Percentiles rank a stretch among this genome's conserved stretches.
These are phyloP conservation scores for Sporobolomyces phaffii DNA, from an alignment of 768 basidiomycete species.

Conservation along the genomic window DNA sequence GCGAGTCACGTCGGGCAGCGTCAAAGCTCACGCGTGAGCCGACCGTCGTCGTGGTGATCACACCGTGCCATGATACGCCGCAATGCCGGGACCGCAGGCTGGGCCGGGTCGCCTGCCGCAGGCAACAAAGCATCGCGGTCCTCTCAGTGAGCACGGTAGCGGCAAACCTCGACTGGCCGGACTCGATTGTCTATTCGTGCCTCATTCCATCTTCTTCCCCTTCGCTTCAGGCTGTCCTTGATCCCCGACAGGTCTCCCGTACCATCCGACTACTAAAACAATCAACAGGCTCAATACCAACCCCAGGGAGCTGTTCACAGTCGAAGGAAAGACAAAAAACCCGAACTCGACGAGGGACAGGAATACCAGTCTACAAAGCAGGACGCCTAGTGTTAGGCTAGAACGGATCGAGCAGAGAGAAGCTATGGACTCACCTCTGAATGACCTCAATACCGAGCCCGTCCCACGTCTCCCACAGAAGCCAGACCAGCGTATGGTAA, in stretches of 20 bases:
- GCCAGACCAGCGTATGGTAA: constrained; percentile 77
- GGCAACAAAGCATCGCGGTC: too few species aligned
- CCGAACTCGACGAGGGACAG: constrained; percentile 22
- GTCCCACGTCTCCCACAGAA: constrained; percentile 55
- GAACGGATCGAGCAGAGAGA: not conserved
- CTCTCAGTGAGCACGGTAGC: too few species aligned
- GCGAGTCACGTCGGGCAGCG: too few species aligned
- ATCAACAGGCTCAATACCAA: constrained; percentile 12
- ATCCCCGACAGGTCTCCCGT: constrained; percentile 5
- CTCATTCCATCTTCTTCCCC: too few species aligned
- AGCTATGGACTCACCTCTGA: constrained; percentile 10
- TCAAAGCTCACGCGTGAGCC: too few species aligned
- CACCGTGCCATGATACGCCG: too few species aligned
- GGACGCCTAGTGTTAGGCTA: too few species aligned
- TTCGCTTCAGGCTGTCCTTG: not conserved
- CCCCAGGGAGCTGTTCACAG: constrained; percentile 18
- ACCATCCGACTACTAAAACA: constrained; percentile 12
- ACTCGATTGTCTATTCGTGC: too few species aligned
- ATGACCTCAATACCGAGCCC: constrained; percentile 18
- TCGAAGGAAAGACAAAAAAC: constrained; percentile 18
- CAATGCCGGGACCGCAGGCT: too few species aligned
- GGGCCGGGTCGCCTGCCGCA: too few species aligned
- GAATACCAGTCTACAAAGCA: constrained; percentile 10
- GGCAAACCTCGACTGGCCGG: too few species aligned
- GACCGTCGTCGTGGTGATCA: too few species aligned